Percentiles rank a stretch among this genome's conserved stretches.
Evolutionary conservation across 306 rosid genomes (phyloP).

Genomic region (Argentina anserina): DNA sequence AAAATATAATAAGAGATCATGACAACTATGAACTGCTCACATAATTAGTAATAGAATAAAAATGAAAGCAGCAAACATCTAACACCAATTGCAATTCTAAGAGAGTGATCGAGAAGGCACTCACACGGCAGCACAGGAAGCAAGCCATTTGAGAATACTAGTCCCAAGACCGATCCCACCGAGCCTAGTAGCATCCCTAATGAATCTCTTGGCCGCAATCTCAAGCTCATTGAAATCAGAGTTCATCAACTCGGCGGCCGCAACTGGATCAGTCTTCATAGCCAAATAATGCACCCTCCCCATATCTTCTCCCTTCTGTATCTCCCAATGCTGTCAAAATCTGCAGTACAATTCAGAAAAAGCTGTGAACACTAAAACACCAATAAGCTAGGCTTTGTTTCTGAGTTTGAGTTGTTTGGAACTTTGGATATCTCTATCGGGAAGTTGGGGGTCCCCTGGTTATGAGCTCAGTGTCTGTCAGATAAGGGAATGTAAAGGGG

Average conservation of each 20-base stretch:
- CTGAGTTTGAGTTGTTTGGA: neutral
- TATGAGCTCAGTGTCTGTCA: slow-evolving; percentile 1
- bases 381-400: neutral
- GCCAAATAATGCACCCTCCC: slow-evolving; percentile 44
- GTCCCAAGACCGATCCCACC: slow-evolving; percentile 50
- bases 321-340: neutral
- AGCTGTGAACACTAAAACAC: neutral
- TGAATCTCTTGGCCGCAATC: slow-evolving; percentile 41
- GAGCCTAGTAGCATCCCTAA: slow-evolving; percentile 39
- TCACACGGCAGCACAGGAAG: slow-evolving; percentile 60
- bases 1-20: neutral
- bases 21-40: neutral
- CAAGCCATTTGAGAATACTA: slow-evolving; percentile 51
- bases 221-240: slow-evolving; percentile 47
- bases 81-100: neutral
- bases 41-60: neutral
- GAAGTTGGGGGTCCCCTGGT: neutral
- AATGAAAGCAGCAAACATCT: neutral
- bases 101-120: slow-evolving; percentile 1
- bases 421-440: neutral
- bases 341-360: neutral
- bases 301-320: slow-evolving; percentile 27
- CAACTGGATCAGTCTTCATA: slow-evolving; percentile 37
- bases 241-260: slow-evolving; percentile 26
- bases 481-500: slow-evolving; percentile 6